Percentiles rank a stretch among this genome's conserved stretches.
Evolutionary conservation across 768 basidiomycete species (phyloP).

Genomic region (Dictyophora rubrovolvata): DNA sequence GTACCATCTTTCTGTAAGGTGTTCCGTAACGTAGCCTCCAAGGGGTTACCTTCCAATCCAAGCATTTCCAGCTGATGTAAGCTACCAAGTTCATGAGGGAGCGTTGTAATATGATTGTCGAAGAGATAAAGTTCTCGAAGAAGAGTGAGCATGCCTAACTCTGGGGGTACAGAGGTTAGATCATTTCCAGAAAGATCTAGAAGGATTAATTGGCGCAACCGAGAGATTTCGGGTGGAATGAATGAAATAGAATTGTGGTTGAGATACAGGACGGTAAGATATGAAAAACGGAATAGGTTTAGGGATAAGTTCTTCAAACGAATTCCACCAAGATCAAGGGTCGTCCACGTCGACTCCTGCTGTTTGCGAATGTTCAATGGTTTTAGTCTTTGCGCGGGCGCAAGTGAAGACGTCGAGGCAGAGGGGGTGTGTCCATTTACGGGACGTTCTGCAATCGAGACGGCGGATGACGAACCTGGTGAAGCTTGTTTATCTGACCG

Average conservation of each 20-base stretch:
- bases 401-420: constrained; percentile 58
- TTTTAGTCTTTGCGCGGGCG: constrained; percentile 43
- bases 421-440: constrained; percentile 17
- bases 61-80: constrained; percentile 87
- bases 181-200: constrained; percentile 90
- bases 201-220: constrained; percentile 74
- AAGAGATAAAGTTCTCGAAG: constrained; percentile 91
- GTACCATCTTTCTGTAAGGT: constrained; percentile 96
- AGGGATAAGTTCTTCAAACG: constrained; percentile 83
- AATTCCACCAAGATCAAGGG: constrained; percentile 94
- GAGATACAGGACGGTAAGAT: constrained; percentile 89
- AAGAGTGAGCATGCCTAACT: constrained; percentile 82
- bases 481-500: constrained; percentile 21
- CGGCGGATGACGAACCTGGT: constrained; percentile 17
- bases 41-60: constrained; percentile 94
- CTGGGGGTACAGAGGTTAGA: constrained; percentile 66
- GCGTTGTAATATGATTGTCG: constrained; percentile 82
- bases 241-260: constrained; percentile 82
- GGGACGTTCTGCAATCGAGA: neutral
- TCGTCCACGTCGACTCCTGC: constrained; percentile 75
- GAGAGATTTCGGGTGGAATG: constrained; percentile 75
- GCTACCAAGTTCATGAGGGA: constrained; percentile 83
- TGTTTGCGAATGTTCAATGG: constrained; percentile 47
- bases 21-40: constrained; percentile 64
- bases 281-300: constrained; percentile 77